A percentile compares a stretch with the other conserved stretches of the same genome.
Conservation (phyloP, 768 basidiomycete species). For the Vishniacozyma victoriae region DNA sequence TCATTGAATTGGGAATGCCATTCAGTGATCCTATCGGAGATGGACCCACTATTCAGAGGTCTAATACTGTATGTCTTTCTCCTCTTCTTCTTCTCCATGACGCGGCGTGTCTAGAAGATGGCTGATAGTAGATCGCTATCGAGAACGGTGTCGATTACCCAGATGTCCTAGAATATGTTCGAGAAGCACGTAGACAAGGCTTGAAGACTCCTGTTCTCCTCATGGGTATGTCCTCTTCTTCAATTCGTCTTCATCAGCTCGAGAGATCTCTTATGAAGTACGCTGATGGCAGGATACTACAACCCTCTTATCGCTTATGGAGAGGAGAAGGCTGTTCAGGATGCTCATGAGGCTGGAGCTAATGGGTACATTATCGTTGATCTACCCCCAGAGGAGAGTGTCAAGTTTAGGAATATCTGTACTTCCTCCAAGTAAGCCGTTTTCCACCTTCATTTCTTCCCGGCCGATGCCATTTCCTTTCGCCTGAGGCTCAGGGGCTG, state of each 20-base stretch:
- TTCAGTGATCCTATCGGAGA: constrained; percentile 97
- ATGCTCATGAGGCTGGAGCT: constrained; percentile 81
- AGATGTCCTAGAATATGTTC: constrained; percentile 66
- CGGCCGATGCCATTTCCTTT: neutral
- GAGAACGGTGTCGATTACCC: constrained; percentile 71
- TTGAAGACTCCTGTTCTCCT: constrained; percentile 80
- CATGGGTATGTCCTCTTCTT: constrained; percentile 62
- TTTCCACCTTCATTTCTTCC: neutral
- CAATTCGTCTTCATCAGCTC: neutral
- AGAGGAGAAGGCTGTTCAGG: constrained; percentile 86
- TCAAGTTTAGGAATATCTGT: constrained; percentile 84
- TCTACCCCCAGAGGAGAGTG: constrained; percentile 92
- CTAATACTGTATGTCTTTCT: constrained; percentile 68
- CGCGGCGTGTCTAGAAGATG: too few relatives aligned
- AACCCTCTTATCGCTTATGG: constrained; percentile 93
- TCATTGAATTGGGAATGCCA: constrained; percentile 91
- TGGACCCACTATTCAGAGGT: constrained; percentile 85
- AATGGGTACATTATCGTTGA: constrained; percentile 98
- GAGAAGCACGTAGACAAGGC: constrained; percentile 72
- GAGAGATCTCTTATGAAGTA: neutral
- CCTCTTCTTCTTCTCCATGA: neutral
- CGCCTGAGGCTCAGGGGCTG: neutral
- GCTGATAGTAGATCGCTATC: constrained; percentile 64
- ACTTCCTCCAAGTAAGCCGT: constrained; percentile 62
- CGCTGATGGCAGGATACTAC: constrained; percentile 69